Base-by-base conservation (phyloP, 352 stramenopile genomes). In the Phytophthora sp. region DNA sequence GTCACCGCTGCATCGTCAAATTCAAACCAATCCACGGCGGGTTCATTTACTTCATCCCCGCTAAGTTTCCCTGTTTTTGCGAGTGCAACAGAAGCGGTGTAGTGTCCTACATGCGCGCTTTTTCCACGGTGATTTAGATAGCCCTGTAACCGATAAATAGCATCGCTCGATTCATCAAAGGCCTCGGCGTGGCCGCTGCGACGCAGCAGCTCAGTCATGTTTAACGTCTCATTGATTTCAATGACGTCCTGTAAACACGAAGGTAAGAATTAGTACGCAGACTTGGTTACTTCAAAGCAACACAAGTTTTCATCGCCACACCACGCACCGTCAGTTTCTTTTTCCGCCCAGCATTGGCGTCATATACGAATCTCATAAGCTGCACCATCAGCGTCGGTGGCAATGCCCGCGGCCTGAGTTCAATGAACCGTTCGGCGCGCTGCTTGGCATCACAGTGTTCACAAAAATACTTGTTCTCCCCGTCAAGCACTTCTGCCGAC, bases 381-480 rank as follows among this genome's bases (percentile, higher is more conserved):
- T 95, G 89, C 15, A 97, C 57, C 55, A 80, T 94, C 29, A 97
- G 74, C 0, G 88, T 86, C 15, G 82, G 74, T 8, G 89, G 85
- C 13, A 94, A 39, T 2, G 74, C 74, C 16, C 70, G 66, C 4
- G 74, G 56, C 13, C 91, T 80, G 4, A 95, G 54, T 44, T 91
- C 77, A 45, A 97, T 82, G 26, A 74, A 90, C 7, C 89, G 81
- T 61, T 91, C 77, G 0, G 88, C 89, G 42, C 80, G 76, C 46
- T 95, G 79, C 57, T 97, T 97, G 2, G 75, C 69, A 12, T 80
- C 61, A 63, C 89, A 97, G 30, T 80, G 42, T 12, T 89, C 79
- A 53, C 89, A 97, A 57, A 90, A 92, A 56, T 96, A 97, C 59
- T 93, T 86, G 74, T 97, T 95, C 44, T 96, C 86, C 21, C 82